phyloP scores from a whole-genome alignment of 176 grass and related monocot genomes.

The Carex littledalei region DNA sequence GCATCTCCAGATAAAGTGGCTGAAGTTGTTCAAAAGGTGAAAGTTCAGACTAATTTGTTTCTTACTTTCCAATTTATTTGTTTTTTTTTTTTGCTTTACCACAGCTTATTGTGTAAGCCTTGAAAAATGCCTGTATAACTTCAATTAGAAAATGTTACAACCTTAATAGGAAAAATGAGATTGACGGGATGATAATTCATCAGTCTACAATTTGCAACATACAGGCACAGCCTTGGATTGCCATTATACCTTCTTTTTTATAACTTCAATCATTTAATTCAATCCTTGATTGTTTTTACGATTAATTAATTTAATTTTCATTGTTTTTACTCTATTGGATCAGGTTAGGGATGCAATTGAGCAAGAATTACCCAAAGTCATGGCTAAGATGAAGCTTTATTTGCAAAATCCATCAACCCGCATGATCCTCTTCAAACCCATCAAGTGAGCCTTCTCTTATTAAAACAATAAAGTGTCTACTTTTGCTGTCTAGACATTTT shows the following conservation, averaged over 20 bases:
- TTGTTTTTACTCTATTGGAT: not conserved
- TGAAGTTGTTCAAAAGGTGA: slow-evolving; percentile 89
- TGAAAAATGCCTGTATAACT: not conserved
- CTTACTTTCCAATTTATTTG: not conserved
- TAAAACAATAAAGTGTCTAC: not conserved
- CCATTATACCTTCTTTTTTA: not conserved
- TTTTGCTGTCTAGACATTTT: not conserved
- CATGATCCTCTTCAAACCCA: slow-evolving; percentile 96
- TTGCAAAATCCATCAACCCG: slow-evolving; percentile 91
- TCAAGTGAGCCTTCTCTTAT: slow-evolving; percentile 54
- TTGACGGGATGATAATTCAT: not conserved
- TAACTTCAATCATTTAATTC: not conserved
- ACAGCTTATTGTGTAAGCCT: not conserved
- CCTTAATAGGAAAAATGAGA: not conserved
- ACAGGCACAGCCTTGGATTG: not conserved
- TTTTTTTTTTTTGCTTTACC: not conserved
- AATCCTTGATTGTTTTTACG: not conserved
- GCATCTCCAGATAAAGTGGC: slow-evolving; percentile 93
- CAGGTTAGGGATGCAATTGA: slow-evolving; percentile 58
- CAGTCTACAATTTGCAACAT: not conserved
- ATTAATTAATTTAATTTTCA: not conserved
- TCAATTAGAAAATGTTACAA: not conserved
- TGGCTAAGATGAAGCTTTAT: slow-evolving; percentile 88
- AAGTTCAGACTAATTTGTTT: not conserved
- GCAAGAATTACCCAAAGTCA: slow-evolving; percentile 74